These are phyloP conservation scores for Rhodomyrtus psidioides DNA, from an alignment of 441 rosid genomes.

Conservation along the genomic window DNA sequence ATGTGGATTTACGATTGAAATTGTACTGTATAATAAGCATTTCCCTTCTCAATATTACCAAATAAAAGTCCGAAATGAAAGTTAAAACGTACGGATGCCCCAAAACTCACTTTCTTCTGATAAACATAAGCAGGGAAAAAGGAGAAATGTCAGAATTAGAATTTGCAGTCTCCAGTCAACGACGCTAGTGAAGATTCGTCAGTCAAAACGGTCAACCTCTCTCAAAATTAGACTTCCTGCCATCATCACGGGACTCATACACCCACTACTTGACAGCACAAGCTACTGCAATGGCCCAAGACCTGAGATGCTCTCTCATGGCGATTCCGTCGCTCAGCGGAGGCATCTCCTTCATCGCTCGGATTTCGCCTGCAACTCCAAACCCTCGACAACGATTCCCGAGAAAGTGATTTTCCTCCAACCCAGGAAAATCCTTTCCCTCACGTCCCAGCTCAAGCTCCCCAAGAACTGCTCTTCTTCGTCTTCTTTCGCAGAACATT, in stretches of 20 bases:
- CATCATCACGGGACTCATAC: background rate
- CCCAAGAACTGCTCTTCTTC: conserved; percentile 18
- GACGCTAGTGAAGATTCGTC: fast-evolving
- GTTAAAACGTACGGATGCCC: no score
- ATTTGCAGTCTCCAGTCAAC: background rate
- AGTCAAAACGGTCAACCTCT: background rate
- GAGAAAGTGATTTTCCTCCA: background rate
- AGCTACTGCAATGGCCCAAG: conserved; percentile 60
- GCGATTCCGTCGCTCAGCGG: conserved; percentile 37
- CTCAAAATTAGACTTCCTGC: background rate
- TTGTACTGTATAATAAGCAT: no score
- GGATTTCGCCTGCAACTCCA: background rate
- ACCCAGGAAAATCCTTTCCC: background rate
- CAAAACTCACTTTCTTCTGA: no score
- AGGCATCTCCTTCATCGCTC: conserved; percentile 24
- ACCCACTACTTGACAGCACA: conserved; percentile 11
- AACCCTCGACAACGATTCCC: background rate
- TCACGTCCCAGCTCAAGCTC: conserved; percentile 21
- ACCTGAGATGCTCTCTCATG: conserved; percentile 54
- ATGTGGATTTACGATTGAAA: no score
- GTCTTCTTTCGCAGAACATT: no score
- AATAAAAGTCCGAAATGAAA: no score
- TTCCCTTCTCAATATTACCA: no score
- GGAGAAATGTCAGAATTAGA: background rate
- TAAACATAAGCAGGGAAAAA: background rate